phyloP scores from a whole-genome alignment of 1,284 basidiomycete species.

The Peniophora sp. region DNA sequence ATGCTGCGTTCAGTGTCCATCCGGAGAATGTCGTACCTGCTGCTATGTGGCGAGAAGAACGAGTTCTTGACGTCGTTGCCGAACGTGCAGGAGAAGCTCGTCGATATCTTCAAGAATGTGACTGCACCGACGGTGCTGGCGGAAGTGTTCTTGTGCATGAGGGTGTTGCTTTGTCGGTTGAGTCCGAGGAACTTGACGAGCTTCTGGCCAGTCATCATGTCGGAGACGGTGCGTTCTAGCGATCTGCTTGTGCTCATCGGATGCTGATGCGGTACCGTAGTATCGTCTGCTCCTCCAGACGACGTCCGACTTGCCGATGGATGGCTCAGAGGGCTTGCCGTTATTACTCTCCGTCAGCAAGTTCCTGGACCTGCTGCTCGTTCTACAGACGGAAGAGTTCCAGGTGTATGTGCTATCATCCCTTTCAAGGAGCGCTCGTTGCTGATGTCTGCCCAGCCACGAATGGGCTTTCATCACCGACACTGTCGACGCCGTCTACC shows the following conservation, averaged over 20 bases:
- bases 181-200: constrained; percentile 87
- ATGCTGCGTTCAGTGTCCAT: constrained; percentile 83
- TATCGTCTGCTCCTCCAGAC: constrained; percentile 72
- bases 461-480: constrained; percentile 99
- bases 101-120: constrained; percentile 82
- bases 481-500: constrained; percentile 91
- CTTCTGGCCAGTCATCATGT: constrained; percentile 95
- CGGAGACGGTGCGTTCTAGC: constrained; percentile 67
- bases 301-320: constrained; percentile 52
- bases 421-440: constrained; percentile 3
- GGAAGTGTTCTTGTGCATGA: constrained; percentile 91
- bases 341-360: constrained; percentile 88
- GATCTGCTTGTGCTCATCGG: background rate
- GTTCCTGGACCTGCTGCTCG: constrained; percentile 85
- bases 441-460: constrained; percentile 48
- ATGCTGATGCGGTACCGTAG: constrained; percentile 27
- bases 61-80: constrained; percentile 88
- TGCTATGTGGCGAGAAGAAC: constrained; percentile 85
- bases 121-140: constrained; percentile 83
- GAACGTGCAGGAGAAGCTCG: constrained; percentile 91
- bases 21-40: constrained; percentile 78
- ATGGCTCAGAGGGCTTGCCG: constrained; percentile 78
- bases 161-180: constrained; percentile 88
- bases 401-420: constrained; percentile 65
- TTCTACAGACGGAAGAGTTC: constrained; percentile 94